Evolutionary conservation across 2,329 filamentous ascomycete genomes (phyloP).

Genomic region (Coniochaeta prunicola): DNA sequence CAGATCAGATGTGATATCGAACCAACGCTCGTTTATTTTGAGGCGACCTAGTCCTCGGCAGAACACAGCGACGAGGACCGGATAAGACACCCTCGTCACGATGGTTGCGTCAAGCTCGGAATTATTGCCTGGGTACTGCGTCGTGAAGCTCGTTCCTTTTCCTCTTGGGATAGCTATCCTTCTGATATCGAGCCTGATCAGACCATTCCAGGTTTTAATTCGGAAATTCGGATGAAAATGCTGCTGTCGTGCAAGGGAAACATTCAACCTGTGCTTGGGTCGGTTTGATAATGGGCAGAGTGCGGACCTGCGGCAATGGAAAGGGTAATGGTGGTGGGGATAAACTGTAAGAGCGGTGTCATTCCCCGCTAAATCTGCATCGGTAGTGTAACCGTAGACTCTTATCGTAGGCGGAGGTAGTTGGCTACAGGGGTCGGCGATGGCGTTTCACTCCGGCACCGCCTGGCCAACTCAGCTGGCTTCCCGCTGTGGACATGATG

Average conservation of each 20-base stretch:
- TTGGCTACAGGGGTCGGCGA: not conserved
- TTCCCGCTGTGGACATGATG: not conserved
- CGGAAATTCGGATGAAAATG: not conserved
- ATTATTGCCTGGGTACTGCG: not conserved
- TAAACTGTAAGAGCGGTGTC: not conserved
- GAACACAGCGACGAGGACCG: not conserved
- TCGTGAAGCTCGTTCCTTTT: not conserved
- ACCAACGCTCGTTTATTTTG: not conserved
- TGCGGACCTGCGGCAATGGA: not conserved
- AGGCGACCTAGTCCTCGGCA: not conserved
- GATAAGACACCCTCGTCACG: not conserved
- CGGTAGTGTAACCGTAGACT: not conserved
- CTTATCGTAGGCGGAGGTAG: not conserved
- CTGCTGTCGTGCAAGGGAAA: not conserved
- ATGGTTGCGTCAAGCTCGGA: not conserved
- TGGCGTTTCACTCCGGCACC: not conserved
- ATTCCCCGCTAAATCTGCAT: not conserved
- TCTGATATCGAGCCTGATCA: too few relatives aligned
- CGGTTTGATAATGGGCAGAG: not conserved
- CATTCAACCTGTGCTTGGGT: not conserved
- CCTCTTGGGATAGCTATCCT: too few relatives aligned
- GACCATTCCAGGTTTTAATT: not conserved
- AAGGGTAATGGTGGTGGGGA: not conserved
- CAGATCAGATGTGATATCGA: slow-evolving; percentile 20
- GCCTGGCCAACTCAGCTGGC: not conserved